A percentile compares a stretch with the other conserved stretches of the same genome.
phyloP scores from a whole-genome alignment of 495 filamentous ascomycete species.

The Trichoderma reesei region DNA sequence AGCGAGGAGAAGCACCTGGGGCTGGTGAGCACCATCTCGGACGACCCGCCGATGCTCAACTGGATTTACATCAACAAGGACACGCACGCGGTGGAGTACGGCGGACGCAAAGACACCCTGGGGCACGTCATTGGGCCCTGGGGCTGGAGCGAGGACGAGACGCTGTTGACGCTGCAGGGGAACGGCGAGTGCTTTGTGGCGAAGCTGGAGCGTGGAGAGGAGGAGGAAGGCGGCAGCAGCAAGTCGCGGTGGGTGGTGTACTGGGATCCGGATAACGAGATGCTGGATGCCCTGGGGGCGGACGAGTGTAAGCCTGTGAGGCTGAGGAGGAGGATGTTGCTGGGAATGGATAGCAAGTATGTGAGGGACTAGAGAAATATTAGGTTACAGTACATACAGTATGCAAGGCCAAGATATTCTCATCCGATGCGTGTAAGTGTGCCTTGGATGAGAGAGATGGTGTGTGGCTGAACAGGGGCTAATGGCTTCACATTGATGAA shows the following conservation, averaged over 20 bases:
- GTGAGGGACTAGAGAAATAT: slow-evolving; percentile 20
- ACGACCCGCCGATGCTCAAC: slow-evolving; percentile 53
- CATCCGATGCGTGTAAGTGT: not conserved
- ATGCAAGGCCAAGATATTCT: not conserved
- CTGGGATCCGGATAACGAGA: slow-evolving; percentile 24
- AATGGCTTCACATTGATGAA: not conserved
- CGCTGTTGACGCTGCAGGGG: slow-evolving; percentile 42
- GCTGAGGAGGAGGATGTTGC: slow-evolving; percentile 22
- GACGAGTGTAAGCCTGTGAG: slow-evolving; percentile 20
- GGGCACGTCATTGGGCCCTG: slow-evolving; percentile 46
- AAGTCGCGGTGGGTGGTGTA: slow-evolving; percentile 32
- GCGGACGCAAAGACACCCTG: slow-evolving; percentile 35
- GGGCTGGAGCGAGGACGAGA: slow-evolving; percentile 47
- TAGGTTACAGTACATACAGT: not conserved
- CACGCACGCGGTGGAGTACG: slow-evolving; percentile 45
- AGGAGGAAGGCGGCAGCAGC: slow-evolving; percentile 14
- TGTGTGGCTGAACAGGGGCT: not conserved
- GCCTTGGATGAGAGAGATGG: not conserved
- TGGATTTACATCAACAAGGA: slow-evolving; percentile 55
- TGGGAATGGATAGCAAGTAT: slow-evolving; percentile 33
- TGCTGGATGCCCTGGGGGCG: slow-evolving; percentile 17
- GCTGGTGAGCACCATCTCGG: slow-evolving; percentile 46
- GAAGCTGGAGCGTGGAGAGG: slow-evolving; percentile 26
- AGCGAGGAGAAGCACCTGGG: slow-evolving; percentile 44
- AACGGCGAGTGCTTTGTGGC: slow-evolving; percentile 30